A percentile compares a stretch with the other conserved stretches of the same genome.
phyloP scores from a whole-genome alignment of 2,329 filamentous ascomycete genomes.

The Phialophora chinensis region DNA sequence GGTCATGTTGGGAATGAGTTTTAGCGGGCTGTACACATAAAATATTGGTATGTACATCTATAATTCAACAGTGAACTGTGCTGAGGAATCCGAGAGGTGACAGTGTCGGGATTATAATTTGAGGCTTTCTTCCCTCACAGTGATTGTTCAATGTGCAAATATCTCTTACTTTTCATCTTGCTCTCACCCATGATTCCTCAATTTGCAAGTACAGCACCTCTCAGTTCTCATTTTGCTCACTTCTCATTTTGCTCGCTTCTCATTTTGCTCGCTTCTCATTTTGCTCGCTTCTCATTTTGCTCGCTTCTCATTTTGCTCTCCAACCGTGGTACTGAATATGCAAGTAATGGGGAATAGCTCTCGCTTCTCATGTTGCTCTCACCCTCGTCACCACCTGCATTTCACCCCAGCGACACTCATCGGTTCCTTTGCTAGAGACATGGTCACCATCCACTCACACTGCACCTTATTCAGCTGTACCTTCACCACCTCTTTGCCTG shows the following conservation, averaged over 20 bases:
- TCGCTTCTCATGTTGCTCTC: too few relatives aligned
- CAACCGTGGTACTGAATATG: too few relatives aligned
- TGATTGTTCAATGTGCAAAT: too few relatives aligned
- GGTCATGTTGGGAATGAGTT: neutral
- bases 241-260: neutral
- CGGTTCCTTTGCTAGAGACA: neutral
- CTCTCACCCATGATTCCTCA: too few relatives aligned
- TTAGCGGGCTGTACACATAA: constrained; percentile 1
- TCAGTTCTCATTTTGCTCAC: neutral
- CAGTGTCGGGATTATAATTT: neutral
- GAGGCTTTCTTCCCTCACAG: too few relatives aligned
- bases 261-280: neutral
- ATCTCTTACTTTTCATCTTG: neutral
- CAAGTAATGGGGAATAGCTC: too few relatives aligned
- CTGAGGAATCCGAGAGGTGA: neutral
- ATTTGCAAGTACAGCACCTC: too few relatives aligned
- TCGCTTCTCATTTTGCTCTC: neutral
- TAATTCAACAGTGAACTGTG: neutral
- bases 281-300: neutral
- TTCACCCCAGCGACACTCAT: neutral
- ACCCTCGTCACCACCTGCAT: neutral
- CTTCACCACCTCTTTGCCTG: neutral
- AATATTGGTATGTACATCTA: constrained; percentile 5
- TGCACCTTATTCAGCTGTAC: neutral
- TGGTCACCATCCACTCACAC: neutral